Evolutionary conservation across 2,329 filamentous ascomycete species (phyloP).

Genomic region (Fusarium duplospermum): DNA sequence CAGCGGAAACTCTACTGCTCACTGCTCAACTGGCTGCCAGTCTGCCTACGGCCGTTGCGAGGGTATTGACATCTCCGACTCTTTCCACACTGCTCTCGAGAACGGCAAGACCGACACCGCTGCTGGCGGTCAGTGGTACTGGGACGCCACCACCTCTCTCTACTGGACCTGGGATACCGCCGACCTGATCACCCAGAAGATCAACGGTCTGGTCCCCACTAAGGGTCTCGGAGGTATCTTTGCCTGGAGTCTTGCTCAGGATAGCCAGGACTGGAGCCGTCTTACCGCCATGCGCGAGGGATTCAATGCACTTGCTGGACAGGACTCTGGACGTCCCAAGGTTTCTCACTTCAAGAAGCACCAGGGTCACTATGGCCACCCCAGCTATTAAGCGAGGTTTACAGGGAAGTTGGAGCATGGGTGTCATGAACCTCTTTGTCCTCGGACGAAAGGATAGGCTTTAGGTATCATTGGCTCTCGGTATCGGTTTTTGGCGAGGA

Average conservation of each 20-base stretch:
- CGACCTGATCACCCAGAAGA: slow-evolving; percentile 60
- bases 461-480: neutral
- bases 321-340: neutral
- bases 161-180: slow-evolving; percentile 69
- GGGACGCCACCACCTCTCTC: slow-evolving; percentile 56
- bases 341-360: neutral
- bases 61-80: slow-evolving; percentile 26
- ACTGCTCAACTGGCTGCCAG: slow-evolving; percentile 40
- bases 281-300: slow-evolving; percentile 55
- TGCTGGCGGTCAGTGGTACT: slow-evolving; percentile 67
- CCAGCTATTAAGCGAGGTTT: neutral
- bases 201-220: slow-evolving; percentile 54
- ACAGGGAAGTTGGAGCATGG: neutral
- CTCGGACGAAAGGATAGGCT: neutral
- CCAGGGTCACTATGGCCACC: neutral
- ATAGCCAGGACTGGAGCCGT: slow-evolving; percentile 57
- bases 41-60: slow-evolving; percentile 32
- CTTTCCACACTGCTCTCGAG: slow-evolving; percentile 56
- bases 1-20: slow-evolving; percentile 32
- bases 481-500: neutral
- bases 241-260: slow-evolving; percentile 65
- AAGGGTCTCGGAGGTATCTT: slow-evolving; percentile 62
- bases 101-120: slow-evolving; percentile 57
- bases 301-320: slow-evolving; percentile 10
- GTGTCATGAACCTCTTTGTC: neutral